Evolutionary conservation across 495 filamentous ascomycete species (phyloP), one percentile per base, ranked within the genome.

Genomic region (Amphirosellinia nigrospora): DNA sequence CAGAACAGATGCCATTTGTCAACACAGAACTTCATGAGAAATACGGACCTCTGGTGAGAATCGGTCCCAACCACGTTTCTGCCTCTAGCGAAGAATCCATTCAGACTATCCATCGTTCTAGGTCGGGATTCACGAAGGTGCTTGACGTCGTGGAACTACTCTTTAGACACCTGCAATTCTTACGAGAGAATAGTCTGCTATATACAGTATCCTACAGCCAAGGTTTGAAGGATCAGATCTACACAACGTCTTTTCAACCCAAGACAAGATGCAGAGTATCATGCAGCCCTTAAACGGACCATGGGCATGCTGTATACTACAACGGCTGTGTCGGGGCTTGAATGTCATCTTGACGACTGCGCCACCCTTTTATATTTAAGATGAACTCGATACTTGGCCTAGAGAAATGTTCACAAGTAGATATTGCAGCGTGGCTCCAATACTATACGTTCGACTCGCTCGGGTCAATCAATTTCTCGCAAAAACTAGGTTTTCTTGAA

Each of bases 381-480:
- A 75, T 89, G 30, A 41, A 53, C 0, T 82, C 85, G 39, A 78
- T 82, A 36, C 76, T 84, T 1, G 75, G 74, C 0, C 41, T 43
- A 2, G 26, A 23, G 21, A 53, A 53, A 21, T 28, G 23, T 1
- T 6, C 38, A 0, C 28, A 21, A 10, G 71, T 87, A 6, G 80
- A 90, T 70, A 78, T 90, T 4, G 80, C 80, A 0, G 77, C 85
- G 62, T 88, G 86, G 85, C 76, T 88, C 38, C 87, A 88, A 69
- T 86, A 82, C 50, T 89, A 85, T 70, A 85, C 87, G 0, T 88
- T 86, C 70, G 88, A 89, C 71, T 86, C 88, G 3, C 86, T 89
- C 45, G 84, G 86, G 8, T 75, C 83, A 60, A 83, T 89, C 58
- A 87, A 85, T 0, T 88, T 84, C 62, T 85, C 83, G 4, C 80